Percentiles rank a stretch among this genome's conserved stretches.
These are phyloP conservation scores for Panicum hallii DNA, from an alignment of 202 grass and related monocot genomes.

Conservation along the genomic window DNA sequence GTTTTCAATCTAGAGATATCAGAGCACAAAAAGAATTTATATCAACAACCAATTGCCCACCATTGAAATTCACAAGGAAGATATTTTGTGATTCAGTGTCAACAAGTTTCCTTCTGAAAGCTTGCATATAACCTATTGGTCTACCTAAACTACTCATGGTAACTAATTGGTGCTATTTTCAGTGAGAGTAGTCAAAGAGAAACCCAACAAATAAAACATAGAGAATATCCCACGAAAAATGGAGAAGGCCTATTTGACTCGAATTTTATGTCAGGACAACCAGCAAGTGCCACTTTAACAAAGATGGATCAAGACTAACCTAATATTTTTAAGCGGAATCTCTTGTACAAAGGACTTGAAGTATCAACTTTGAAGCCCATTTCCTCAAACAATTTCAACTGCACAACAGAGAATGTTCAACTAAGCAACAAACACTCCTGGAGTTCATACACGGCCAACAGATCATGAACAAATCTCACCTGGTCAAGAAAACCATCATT, in stretches of 20 bases:
- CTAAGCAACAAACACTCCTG: slow-evolving; percentile 17
- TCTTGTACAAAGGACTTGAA: slow-evolving; percentile 77
- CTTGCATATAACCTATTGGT: not conserved
- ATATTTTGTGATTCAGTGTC: not conserved
- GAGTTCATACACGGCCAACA: slow-evolving; percentile 25
- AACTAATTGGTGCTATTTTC: not conserved
- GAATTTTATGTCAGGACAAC: not conserved
- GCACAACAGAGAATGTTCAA: slow-evolving; percentile 39
- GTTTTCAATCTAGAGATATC: not conserved
- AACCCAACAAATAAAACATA: not conserved
- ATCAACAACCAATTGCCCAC: not conserved
- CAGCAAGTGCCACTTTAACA: not conserved
- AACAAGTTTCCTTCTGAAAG: not conserved
- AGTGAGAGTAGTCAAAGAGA: not conserved
- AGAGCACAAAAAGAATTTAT: not conserved
- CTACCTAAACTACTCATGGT: not conserved
- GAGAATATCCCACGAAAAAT: not conserved
- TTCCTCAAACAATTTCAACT: slow-evolving; percentile 96
- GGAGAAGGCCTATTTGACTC: not conserved
- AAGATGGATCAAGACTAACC: slow-evolving; percentile 55
- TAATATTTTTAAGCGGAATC: slow-evolving; percentile 85
- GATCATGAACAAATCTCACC: slow-evolving; percentile 47
- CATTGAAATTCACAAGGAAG: not conserved
- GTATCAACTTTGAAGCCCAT: slow-evolving; percentile 88
- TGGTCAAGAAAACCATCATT: slow-evolving; percentile 97